Base-by-base conservation (phyloP, 495 filamentous ascomycete species). In the Hypoxylon cercidicola region DNA sequence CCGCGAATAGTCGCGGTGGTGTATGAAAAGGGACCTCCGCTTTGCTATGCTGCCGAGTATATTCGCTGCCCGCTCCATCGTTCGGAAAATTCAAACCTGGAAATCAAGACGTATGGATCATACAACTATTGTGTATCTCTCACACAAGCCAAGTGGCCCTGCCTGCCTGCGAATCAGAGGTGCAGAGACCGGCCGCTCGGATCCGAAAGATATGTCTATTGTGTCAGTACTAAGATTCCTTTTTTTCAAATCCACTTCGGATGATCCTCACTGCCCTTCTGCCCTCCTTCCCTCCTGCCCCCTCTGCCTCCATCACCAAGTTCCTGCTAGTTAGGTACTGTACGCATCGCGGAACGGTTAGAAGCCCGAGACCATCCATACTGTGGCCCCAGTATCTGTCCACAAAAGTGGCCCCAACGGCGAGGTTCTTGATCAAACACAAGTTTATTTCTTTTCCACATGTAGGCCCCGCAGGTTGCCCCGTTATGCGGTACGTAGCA, bases 51-150 rank as follows among this genome's bases (percentile, higher is more conserved):
- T 52, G 40, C 57, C 63, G 53, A 62, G 18, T 56, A 62, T 67
- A 58, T 46, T 30, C 18, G n/a, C 20, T 37, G 20, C 11, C 47
- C 40, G 45, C 48, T 59, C 25, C 47, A 68, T 68, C 59, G 53
- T 55, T 68, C 64, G 64, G 64, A 59, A 62, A 68, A 62, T 68
- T 68, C 59, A 62, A 68, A 68, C 64, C 59, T 68, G 64, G 47
- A n/a, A 62, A 67, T 64, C 45, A 67, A 16, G 58, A 57, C 57
- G 56, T 66, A 48, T 57, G 57, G 52, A 61, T 66, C 57, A 57
- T 56, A 57, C 52, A 58, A 40, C 57, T 56, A 15, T 12, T 57
- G 58, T 62, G 64, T 49, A 47, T 67, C 52, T 67, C 47, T 58
- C 52, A 58, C 55, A 52, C 53, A 58, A 53, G 64, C 43, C 41